Conservation (phyloP, 2,329 filamentous ascomycete genomes). For the Didymella sp. region DNA sequence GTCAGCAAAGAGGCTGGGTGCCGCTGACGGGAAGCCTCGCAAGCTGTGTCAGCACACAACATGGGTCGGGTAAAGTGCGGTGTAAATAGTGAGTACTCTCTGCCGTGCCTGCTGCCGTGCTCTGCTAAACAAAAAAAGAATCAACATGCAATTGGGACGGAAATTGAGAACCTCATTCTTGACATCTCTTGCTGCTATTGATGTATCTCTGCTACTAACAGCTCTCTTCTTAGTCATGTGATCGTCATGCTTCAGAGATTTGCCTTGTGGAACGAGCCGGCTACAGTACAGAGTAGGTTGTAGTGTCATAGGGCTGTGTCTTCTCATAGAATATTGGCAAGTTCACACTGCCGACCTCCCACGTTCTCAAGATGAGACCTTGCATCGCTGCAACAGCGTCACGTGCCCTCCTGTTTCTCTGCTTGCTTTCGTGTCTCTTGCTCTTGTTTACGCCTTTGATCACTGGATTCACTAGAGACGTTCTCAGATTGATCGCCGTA, state of each 20-base stretch:
- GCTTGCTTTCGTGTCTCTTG: neutral
- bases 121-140: too few relatives aligned
- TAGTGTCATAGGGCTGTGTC: neutral
- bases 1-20: constrained; percentile 14
- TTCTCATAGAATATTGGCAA: neutral
- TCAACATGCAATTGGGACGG: neutral
- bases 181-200: neutral
- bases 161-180: neutral
- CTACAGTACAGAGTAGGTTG: neutral
- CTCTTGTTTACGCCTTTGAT: neutral
- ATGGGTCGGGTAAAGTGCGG: constrained; percentile 8
- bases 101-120: constrained; percentile 1
- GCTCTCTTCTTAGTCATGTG: neutral
- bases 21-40: constrained; percentile 1
- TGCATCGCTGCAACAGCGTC: neutral
- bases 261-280: neutral
- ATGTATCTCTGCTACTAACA: neutral
- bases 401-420: neutral
- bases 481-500: neutral
- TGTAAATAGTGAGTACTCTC: neutral
- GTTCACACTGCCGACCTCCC: neutral
- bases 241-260: neutral
- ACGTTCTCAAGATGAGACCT: neutral
- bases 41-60: neutral
- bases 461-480: neutral